Conservation (phyloP, 2,329 filamentous ascomycete species). For the Neofusicoccum umdonicola region DNA sequence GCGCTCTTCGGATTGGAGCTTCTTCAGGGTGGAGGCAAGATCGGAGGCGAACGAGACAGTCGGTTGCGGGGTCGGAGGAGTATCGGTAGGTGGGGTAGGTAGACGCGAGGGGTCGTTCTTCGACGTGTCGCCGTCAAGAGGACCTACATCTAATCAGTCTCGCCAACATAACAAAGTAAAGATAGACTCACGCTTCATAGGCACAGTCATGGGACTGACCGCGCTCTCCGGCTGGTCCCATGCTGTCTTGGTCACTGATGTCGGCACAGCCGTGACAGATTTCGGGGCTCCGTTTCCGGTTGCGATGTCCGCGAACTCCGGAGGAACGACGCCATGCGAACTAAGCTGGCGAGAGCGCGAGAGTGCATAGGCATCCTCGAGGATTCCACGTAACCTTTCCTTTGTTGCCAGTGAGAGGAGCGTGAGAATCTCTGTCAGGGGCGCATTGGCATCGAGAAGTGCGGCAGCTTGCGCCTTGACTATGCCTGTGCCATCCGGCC, state of each 20-base stretch:
- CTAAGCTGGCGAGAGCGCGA: conserved; percentile 70
- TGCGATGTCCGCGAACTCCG: conserved; percentile 73
- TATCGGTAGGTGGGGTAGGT: conserved; percentile 48
- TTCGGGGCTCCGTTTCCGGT: conserved; percentile 46
- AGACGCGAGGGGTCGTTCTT: conserved; percentile 35
- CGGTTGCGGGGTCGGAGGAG: conserved; percentile 49
- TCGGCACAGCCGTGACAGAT: conserved; percentile 35
- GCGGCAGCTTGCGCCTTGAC: conserved; percentile 57
- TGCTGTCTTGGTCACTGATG: conserved; percentile 38
- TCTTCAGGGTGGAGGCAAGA: conserved; percentile 68
- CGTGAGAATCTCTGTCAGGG: conserved; percentile 77
- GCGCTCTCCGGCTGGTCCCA: conserved; percentile 49
- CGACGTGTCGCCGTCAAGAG: conserved; percentile 9
- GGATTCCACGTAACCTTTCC: conserved; percentile 69
- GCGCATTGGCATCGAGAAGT: conserved; percentile 68
- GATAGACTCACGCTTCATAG: conserved; percentile 58
- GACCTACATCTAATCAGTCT: conserved; percentile 40
- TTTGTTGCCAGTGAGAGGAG: conserved; percentile 80
- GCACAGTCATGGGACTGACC: conserved; percentile 54
- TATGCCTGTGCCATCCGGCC: conserved; percentile 61
- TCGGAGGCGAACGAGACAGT: conserved; percentile 56
- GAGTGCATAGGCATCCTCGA: conserved; percentile 74
- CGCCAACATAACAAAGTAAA: neutral
- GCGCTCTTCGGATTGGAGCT: conserved; percentile 16
- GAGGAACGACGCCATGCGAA: conserved; percentile 75